phyloP scores from a whole-genome alignment of 345 rosid genomes.

The Lumnitzera littorea region DNA sequence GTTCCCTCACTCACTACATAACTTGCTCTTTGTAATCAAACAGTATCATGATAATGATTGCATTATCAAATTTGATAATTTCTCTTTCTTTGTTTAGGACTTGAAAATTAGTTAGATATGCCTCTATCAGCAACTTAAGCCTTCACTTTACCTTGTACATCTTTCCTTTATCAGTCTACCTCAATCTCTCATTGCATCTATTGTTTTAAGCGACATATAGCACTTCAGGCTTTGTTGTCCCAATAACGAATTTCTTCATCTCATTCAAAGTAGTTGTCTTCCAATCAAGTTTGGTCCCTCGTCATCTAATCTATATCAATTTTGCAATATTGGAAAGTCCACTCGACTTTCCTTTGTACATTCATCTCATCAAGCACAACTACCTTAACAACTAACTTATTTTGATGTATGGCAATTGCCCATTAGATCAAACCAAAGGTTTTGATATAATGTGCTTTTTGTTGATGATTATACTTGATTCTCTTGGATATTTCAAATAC shows the following conservation, averaged over 20 bases:
- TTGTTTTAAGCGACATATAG: not conserved
- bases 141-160: not conserved
- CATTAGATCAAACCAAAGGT: not conserved
- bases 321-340: not conserved
- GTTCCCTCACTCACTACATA: not conserved
- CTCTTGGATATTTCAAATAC: constrained; percentile 3
- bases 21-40: not conserved
- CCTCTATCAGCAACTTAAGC: not conserved
- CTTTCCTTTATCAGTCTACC: not conserved
- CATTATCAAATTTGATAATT: not conserved
- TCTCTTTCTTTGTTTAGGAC: too few species aligned
- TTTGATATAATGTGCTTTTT: not conserved
- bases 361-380: not conserved
- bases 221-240: constrained; percentile 3
- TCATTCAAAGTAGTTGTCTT: not conserved
- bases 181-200: not conserved
- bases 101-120: too few species aligned
- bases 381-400: not conserved
- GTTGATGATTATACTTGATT: constrained; percentile 3
- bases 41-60: not conserved
- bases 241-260: not conserved
- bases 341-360: not conserved
- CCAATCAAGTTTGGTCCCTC: not conserved
- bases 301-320: not conserved
- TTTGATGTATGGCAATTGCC: constrained; percentile 7